A percentile compares a stretch with the other conserved stretches of the same genome.
phyloP scores from a whole-genome alignment of 208 protist genomes.

The Leishmania lainsoni region DNA sequence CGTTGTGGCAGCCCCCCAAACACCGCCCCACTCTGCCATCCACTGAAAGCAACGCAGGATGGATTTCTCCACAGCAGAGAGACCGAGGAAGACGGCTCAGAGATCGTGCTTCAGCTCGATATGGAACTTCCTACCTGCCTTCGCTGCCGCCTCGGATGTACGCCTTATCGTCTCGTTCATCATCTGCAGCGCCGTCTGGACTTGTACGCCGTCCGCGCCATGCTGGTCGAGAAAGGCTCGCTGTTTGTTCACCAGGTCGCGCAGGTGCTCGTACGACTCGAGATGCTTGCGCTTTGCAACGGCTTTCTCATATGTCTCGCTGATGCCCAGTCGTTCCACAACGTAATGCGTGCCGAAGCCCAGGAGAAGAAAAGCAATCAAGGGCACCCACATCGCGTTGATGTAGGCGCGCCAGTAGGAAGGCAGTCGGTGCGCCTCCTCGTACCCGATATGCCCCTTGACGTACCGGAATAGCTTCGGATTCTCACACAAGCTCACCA shows the following conservation, averaged over 20 bases:
- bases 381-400: slow-evolving; percentile 41
- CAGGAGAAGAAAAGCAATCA: slow-evolving; percentile 34
- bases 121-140: slow-evolving; percentile 32
- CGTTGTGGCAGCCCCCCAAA: not conserved
- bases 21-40: not conserved
- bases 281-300: not conserved
- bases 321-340: slow-evolving; percentile 17
- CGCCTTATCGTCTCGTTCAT: slow-evolving; percentile 19
- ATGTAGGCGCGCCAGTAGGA: slow-evolving; percentile 29
- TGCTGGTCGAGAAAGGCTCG: not conserved
- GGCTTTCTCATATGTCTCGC: slow-evolving; percentile 14
- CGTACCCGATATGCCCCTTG: slow-evolving; percentile 67
- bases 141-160: slow-evolving; percentile 30
- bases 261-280: slow-evolving; percentile 16
- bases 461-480: slow-evolving; percentile 41
- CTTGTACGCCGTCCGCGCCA: not conserved
- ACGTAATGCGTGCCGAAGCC: slow-evolving; percentile 29
- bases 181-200: not conserved
- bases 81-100: not conserved
- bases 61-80: not conserved
- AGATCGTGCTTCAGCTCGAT: slow-evolving; percentile 24
- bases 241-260: slow-evolving; percentile 18
- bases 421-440: slow-evolving; percentile 36
- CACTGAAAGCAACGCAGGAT: not conserved
- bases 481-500: slow-evolving; percentile 61